Evolutionary conservation across 2,329 filamentous ascomycete genomes (phyloP).

Genomic region (Torrubiellomyces zombiae): DNA sequence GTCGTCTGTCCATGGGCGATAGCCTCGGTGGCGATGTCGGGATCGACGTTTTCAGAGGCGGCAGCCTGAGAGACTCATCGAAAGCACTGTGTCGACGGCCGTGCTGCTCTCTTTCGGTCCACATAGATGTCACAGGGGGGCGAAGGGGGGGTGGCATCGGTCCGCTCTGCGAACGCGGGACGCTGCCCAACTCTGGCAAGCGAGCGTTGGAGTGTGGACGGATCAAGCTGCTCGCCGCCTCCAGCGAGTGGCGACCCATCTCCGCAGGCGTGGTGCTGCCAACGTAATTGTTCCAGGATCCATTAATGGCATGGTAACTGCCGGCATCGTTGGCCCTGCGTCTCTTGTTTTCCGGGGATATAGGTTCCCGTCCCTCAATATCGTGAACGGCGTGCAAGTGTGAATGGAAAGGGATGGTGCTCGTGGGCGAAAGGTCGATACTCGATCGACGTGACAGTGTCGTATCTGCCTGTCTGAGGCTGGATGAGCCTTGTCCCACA

Average conservation of each 20-base stretch:
- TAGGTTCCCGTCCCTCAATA: slow-evolving; percentile 20
- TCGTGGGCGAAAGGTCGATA: slow-evolving; percentile 10
- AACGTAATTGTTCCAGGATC: slow-evolving; percentile 5
- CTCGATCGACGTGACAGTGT: slow-evolving; percentile 12
- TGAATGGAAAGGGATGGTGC: slow-evolving; percentile 8
- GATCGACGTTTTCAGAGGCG: slow-evolving; percentile 31
- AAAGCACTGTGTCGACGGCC: slow-evolving; percentile 28
- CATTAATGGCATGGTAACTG: slow-evolving; percentile 14
- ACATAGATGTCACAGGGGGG: slow-evolving; percentile 15
- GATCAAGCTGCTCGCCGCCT: slow-evolving; percentile 6
- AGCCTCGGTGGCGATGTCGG: slow-evolving; percentile 14
- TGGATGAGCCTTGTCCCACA: slow-evolving; percentile 7
- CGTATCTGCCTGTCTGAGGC: slow-evolving; percentile 9
- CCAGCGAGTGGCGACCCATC: slow-evolving; percentile 8
- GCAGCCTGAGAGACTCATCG: slow-evolving; percentile 36
- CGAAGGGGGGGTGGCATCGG: slow-evolving; percentile 40
- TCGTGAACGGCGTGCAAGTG: slow-evolving; percentile 11
- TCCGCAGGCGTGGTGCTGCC: slow-evolving; percentile 4
- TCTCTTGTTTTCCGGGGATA: slow-evolving; percentile 40
- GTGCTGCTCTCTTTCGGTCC: slow-evolving; percentile 15
- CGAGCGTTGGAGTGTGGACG: slow-evolving; percentile 10
- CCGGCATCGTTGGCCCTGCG: slow-evolving; percentile 37
- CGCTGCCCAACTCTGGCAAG: slow-evolving; percentile 13
- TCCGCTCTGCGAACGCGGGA: slow-evolving; percentile 17
- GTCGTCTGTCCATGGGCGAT: slow-evolving; percentile 11